These are phyloP conservation scores for Penicillium rolfsii DNA, from an alignment of 2,329 filamentous ascomycete species.

Conservation along the genomic window DNA sequence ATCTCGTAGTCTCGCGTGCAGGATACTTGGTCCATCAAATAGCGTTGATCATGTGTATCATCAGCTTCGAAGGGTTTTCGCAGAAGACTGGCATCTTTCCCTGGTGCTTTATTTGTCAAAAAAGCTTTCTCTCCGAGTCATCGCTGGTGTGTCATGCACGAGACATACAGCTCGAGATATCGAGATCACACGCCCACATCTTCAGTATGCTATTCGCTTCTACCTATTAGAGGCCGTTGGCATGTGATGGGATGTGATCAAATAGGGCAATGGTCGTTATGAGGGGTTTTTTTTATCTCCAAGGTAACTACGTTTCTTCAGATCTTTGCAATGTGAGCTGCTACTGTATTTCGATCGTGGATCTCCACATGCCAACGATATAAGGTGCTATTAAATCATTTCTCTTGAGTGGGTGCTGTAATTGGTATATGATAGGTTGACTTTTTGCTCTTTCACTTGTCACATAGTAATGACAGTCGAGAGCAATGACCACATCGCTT, in stretches of 20 bases:
- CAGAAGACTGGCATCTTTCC: background rate
- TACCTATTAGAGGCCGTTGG: background rate
- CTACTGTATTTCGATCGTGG: background rate
- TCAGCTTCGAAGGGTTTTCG: too few relatives aligned
- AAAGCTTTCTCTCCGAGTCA: background rate
- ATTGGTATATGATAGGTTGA: background rate
- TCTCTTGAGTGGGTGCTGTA: too few relatives aligned
- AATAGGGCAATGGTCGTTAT: background rate
- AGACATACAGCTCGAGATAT: background rate
- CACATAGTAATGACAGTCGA: too few relatives aligned
- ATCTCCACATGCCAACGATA: background rate
- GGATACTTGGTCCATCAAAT: too few relatives aligned
- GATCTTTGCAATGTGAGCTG: background rate
- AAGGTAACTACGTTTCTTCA: conserved; percentile 5
- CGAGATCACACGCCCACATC: background rate
- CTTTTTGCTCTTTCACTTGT: background rate
- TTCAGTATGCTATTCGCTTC: background rate
- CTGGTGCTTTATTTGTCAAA: background rate
- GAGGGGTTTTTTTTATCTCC: background rate
- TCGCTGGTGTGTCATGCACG: background rate
- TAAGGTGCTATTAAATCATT: background rate
- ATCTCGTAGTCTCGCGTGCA: background rate
- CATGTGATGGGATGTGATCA: background rate
- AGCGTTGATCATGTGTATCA: too few relatives aligned
- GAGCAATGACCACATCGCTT: too few relatives aligned